Percentiles rank a stretch among this genome's conserved stretches.
Evolutionary conservation across 495 filamentous ascomycete genomes (phyloP).

Genomic region (Aspergillus leporis): DNA sequence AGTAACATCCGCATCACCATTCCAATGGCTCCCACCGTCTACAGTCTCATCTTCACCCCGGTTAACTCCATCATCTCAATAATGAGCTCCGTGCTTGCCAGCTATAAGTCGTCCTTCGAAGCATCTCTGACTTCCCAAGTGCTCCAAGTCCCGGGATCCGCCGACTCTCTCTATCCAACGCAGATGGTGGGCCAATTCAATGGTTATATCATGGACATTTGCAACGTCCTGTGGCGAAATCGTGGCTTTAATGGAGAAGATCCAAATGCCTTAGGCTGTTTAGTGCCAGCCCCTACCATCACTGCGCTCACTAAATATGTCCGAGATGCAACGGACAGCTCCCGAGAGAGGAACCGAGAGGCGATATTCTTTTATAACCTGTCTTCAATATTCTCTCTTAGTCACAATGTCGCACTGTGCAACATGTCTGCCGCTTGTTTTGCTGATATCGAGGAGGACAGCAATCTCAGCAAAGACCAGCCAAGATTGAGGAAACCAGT

Average conservation of each 20-base stretch:
- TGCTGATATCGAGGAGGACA: conserved; percentile 60
- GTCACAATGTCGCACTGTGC: conserved; percentile 65
- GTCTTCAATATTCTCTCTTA: conserved; percentile 64
- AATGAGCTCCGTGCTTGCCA: conserved; percentile 64
- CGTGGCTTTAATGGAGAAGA: conserved; percentile 71
- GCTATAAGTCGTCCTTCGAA: conserved; percentile 78
- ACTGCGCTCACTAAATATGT: conserved; percentile 51
- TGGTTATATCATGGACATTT: conserved; percentile 85
- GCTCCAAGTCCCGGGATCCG: conserved; percentile 30
- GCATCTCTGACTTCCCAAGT: conserved; percentile 49
- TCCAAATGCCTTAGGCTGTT: conserved; percentile 69
- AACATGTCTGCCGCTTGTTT: conserved; percentile 68
- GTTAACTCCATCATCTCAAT: conserved; percentile 66
- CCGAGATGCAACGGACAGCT: conserved; percentile 35
- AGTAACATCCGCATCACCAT: conserved; percentile 60
- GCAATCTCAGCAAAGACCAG: conserved; percentile 47
- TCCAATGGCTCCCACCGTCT: conserved; percentile 68
- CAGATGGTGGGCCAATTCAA: conserved; percentile 69
- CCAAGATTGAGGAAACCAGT: conserved; percentile 73
- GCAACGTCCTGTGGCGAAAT: conserved; percentile 81
- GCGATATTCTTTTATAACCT: conserved; percentile 48
- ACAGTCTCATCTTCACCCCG: conserved; percentile 65
- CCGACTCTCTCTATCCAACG: conserved; percentile 49
- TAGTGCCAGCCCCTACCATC: conserved; percentile 53
- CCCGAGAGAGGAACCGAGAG: conserved; percentile 37